Base-by-base conservation (phyloP, 441 rosid species). In the Isatis lusitanica region DNA sequence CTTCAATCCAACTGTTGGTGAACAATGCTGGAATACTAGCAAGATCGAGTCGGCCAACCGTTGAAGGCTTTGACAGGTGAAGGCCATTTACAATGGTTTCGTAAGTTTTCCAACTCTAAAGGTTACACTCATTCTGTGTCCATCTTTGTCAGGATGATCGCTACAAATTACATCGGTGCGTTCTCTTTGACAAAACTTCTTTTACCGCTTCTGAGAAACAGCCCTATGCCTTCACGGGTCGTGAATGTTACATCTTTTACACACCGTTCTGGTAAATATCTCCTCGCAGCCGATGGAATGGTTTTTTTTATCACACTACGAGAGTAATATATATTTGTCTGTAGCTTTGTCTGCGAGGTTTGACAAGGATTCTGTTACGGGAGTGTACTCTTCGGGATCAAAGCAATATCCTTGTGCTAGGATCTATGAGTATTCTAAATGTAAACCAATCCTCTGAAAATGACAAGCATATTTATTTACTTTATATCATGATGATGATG, bases 21-120 rank as follows among this genome's bases (percentile, higher is more conserved):
- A 94, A 94, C 81, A 89, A 94, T 75, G 96, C 97, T 79, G 99
- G 97, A 72, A 86, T 94, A 73, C 72, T 94, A 55, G 96, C 99
- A 79, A 85, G 89, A 44, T 83, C 96, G 8, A 68, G 70, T 33
- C 82, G 87, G n/a, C 66, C 81, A 11, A 88, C 96, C 12, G 42
- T 85, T 64, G 92, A 92, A 77, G 98, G 96, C 84, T 86, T 85
- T 76, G 99, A 94, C 74, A 74, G 81, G 98, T 94, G 84, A 80
- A 26, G 28, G 18, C 21, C 28, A 63, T 51, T 79, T 70, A 44
- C 70, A 71, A 31, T 28, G 17, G 21, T 66, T 64, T 57, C 36
- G 24, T 0, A 26, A 55, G 2, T 55, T 13, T 12, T 62, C 36
- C 39, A 47, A 46, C 31, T 6, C 16, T 13, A 3, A 12, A 50